phyloP scores from a whole-genome alignment of 805 yeast genomes.

The Ogataea thermomethanolica region DNA sequence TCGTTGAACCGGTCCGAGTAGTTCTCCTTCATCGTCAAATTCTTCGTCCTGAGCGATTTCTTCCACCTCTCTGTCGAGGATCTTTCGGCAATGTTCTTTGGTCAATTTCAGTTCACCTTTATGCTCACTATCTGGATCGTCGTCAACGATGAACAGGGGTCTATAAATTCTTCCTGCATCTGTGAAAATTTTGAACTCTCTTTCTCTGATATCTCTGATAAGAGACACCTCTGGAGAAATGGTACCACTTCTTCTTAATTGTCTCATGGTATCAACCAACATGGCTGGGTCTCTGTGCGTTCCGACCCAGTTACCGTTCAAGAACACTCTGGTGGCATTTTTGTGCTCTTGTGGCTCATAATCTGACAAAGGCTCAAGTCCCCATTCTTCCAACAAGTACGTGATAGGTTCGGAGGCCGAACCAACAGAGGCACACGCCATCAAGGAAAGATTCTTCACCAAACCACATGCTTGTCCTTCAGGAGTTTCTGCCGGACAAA shows the following conservation, averaged over 20 bases:
- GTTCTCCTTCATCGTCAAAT: slow-evolving; percentile 44
- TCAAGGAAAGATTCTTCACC: slow-evolving; percentile 91
- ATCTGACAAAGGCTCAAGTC: slow-evolving; percentile 96
- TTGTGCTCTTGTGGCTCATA: slow-evolving; percentile 90
- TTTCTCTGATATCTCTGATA: slow-evolving; percentile 94
- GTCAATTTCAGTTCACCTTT: slow-evolving; percentile 78
- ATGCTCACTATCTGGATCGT: slow-evolving; percentile 63
- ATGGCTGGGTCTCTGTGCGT: slow-evolving; percentile 95
- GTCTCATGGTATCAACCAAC: slow-evolving; percentile 85
- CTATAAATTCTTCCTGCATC: slow-evolving; percentile 99
- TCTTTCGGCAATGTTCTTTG: slow-evolving; percentile 76
- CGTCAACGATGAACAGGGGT: slow-evolving; percentile 91
- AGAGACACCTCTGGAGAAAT: slow-evolving; percentile 95
- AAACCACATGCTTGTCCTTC: slow-evolving; percentile 99
- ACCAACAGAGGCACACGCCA: slow-evolving; percentile 98
- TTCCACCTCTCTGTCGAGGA: slow-evolving; percentile 62
- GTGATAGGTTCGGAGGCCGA: slow-evolving; percentile 93
- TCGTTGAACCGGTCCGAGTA: slow-evolving; percentile 38
- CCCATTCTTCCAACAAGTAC: slow-evolving; percentile 96
- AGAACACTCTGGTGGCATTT: slow-evolving; percentile 89
- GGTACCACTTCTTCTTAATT: slow-evolving; percentile 91
- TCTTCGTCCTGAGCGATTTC: slow-evolving; percentile 46
- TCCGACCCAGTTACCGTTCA: slow-evolving; percentile 99
- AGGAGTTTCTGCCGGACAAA: slow-evolving; percentile 99
- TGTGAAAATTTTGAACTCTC: slow-evolving; percentile 92